A percentile compares a stretch with the other conserved stretches of the same genome.
phyloP scores from a whole-genome alignment of 2,329 filamentous ascomycete genomes.

The Sporothrix schenckii region DNA sequence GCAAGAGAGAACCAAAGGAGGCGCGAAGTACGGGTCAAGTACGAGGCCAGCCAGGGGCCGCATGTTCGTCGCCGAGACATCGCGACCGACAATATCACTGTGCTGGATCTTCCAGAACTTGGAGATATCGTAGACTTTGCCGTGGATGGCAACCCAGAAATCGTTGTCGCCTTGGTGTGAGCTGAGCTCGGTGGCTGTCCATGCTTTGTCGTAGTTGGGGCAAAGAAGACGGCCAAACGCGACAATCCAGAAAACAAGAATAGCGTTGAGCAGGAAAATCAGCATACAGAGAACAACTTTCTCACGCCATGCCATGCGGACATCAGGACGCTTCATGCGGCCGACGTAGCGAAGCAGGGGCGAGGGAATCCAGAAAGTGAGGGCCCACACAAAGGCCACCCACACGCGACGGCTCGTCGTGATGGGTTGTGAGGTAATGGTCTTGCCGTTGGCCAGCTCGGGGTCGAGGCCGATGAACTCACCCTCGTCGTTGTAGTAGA shows the following conservation, averaged over 20 bases:
- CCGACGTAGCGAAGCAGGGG: conserved; percentile 77
- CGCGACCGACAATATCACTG: conserved; percentile 68
- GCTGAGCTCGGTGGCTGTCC: conserved; percentile 70
- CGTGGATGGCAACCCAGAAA: conserved; percentile 85
- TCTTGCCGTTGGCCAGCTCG: conserved; percentile 75
- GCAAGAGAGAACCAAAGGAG: conserved; percentile 76
- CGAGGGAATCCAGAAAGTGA: conserved; percentile 96
- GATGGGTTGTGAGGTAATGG: conserved; percentile 70
- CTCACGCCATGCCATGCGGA: conserved; percentile 96
- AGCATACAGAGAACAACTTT: conserved; percentile 82
- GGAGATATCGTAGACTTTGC: conserved; percentile 87
- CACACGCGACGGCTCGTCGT: conserved; percentile 70
- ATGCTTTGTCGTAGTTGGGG: conserved; percentile 89
- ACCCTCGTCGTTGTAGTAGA: conserved; percentile 73
- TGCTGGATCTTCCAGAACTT: conserved; percentile 87
- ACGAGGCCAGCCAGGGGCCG: conserved; percentile 74
- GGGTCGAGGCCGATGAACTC: conserved; percentile 73
- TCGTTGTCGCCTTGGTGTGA: conserved; percentile 72
- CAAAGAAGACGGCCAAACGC: conserved; percentile 82
- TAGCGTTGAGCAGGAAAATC: conserved; percentile 78
- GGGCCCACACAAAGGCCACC: conserved; percentile 78
- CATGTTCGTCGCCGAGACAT: conserved; percentile 67
- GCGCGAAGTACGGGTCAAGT: conserved; percentile 81
- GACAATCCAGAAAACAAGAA: conserved; percentile 90
- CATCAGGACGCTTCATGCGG: conserved; percentile 95